Evolutionary conservation across 305 asterid genomes (phyloP).

Genomic region (Fraxinus ornus): DNA sequence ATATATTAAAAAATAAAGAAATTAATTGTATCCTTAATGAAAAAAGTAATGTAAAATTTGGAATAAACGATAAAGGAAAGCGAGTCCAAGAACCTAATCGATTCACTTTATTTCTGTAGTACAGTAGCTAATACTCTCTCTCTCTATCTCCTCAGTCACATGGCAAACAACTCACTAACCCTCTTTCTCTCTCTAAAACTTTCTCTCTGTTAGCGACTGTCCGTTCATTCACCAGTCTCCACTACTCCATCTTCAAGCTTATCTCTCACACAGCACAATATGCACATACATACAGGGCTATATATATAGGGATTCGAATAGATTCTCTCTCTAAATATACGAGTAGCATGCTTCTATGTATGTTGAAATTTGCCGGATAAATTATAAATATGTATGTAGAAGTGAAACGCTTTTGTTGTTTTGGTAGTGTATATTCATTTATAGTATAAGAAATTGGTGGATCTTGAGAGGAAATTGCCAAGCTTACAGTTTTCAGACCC

Average conservation of each 20-base stretch:
- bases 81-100: not conserved
- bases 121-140: not conserved
- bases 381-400: not conserved
- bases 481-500: not conserved
- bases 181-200: not conserved
- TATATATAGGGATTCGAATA: not conserved
- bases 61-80: too few species aligned
- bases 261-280: not conserved
- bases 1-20: too few species aligned
- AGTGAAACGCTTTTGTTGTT: not conserved
- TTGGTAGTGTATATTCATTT: not conserved
- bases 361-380: not conserved
- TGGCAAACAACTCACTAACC: not conserved
- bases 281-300: not conserved
- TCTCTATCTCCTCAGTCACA: not conserved
- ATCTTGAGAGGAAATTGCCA: not conserved
- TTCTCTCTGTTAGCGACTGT: not conserved
- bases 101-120: not conserved
- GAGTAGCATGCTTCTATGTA: not conserved
- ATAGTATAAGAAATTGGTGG: not conserved
- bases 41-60: too few species aligned
- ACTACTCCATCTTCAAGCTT: not conserved
- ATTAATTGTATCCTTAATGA: too few species aligned
- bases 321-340: not conserved
- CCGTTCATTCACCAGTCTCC: not conserved